Base-by-base conservation (phyloP, 2,329 filamentous ascomycete species). In the Plectosphaerella cucumerina region DNA sequence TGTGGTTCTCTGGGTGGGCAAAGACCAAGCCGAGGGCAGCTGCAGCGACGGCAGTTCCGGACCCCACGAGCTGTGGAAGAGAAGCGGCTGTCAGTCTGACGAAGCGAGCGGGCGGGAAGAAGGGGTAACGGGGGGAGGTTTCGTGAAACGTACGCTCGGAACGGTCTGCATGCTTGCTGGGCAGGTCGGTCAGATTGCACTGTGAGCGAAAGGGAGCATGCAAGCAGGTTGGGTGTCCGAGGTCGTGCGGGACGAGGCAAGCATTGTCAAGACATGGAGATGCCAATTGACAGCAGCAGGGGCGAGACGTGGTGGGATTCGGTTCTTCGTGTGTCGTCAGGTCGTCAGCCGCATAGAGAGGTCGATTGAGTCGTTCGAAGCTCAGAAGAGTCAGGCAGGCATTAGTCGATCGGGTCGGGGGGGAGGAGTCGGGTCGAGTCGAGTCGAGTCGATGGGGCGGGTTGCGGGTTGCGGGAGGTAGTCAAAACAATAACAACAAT, bases 1-100 rank as follows among this genome's bases (percentile, higher is more conserved):
- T 60, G 58, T 80, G 75, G 58, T 26, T 6, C 9, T 68, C 62
- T 43, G 75, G 69, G 65, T 83, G 78, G 58, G 78, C 80, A 65
- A 84, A 82, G 58, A 79, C 78, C 55, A 84, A 69, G 59, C 81
- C 80, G 59, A 73, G 75, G 65, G 79, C 74, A 59, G 80, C 80
- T 62, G 80, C 79, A 68, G 80, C 81, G 65, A 82, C 76, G 58
- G 78, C 80, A 68, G 80, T 80, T 66, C 81, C 78, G 59, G 80
- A 77, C 67, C 80, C 81, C 68, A 83, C 77, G 60, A 84, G 79
- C 81, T 84, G 61, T 46, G 49, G 56, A 50, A 54, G 26, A 31
- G 44, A 50, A 31, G 48, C 43, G 35, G 12, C 6, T 21, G 21
- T 44, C 23, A 23, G 42, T 21, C 14, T 22, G 42, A 41, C 23